phyloP scores from a whole-genome alignment of 495 filamentous ascomycete genomes.

The Aspergillus ellipticus region DNA sequence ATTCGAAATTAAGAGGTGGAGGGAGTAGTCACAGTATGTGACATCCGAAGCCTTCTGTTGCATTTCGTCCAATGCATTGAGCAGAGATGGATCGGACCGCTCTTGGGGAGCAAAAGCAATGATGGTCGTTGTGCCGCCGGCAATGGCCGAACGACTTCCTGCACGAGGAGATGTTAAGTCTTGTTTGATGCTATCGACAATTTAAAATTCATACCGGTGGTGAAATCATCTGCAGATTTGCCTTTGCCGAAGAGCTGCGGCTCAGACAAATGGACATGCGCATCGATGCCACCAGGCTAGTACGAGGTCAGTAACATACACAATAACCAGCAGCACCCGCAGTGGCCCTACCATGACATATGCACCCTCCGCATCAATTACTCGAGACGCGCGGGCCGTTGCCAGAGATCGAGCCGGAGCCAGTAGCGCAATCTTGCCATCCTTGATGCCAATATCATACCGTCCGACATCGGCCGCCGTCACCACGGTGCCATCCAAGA shows the following conservation, averaged over 20 bases:
- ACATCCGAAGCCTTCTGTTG: constrained; percentile 28
- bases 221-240: constrained; percentile 8
- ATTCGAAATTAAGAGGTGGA: constrained; percentile 55
- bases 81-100: constrained; percentile 2
- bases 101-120: constrained; percentile 45
- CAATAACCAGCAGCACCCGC: too few species aligned
- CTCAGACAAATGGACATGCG: constrained; percentile 39
- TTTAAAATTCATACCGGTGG: constrained; percentile 1
- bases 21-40: constrained; percentile 58
- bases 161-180: background rate
- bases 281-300: constrained; percentile 36
- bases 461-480: constrained; percentile 10
- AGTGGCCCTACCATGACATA: constrained; percentile 28
- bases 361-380: constrained; percentile 28
- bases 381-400: constrained; percentile 14
- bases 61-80: background rate
- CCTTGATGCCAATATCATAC: constrained; percentile 47
- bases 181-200: background rate
- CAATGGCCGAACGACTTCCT: constrained; percentile 46
- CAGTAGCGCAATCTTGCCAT: constrained; percentile 49
- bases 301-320: background rate
- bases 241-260: constrained; percentile 14
- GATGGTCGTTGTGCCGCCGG: constrained; percentile 56
- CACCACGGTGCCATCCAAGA: constrained; percentile 15
- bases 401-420: constrained; percentile 24